phyloP scores from a whole-genome alignment of 768 basidiomycete species.

The Agaricus sinodeliciosus region DNA sequence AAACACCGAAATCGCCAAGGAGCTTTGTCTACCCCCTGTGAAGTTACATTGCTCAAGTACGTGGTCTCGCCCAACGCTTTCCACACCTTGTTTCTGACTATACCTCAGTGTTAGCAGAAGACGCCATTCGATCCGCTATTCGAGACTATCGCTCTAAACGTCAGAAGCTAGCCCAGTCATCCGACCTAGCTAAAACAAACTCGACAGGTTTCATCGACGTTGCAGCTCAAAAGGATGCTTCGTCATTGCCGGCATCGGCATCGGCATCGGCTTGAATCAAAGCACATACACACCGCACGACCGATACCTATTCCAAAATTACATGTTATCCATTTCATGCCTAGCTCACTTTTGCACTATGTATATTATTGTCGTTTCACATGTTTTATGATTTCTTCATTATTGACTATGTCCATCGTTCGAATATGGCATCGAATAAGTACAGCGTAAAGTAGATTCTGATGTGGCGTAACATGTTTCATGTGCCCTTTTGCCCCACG shows the following conservation, averaged over 20 bases:
- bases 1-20: slow-evolving; percentile 99
- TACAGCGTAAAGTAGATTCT: too few relatives aligned
- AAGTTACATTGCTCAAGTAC: slow-evolving; percentile 92
- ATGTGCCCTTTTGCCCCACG: slow-evolving; percentile 46
- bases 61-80: slow-evolving; percentile 23
- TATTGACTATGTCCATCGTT: background rate
- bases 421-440: background rate
- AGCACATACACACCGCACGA: background rate
- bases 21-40: slow-evolving; percentile 90
- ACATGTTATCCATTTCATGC: background rate
- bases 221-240: slow-evolving; percentile 41
- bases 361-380: slow-evolving; percentile 7
- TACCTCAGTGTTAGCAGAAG: slow-evolving; percentile 83
- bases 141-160: slow-evolving; percentile 92
- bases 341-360: background rate
- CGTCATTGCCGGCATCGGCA: slow-evolving; percentile 20
- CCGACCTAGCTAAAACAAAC: slow-evolving; percentile 18
- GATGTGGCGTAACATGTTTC: background rate
- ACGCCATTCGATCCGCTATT: slow-evolving; percentile 97
- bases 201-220: slow-evolving; percentile 62
- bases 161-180: slow-evolving; percentile 28
- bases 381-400: background rate
- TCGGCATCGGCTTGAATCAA: slow-evolving; percentile 6
- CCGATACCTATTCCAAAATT: background rate
- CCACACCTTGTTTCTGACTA: background rate